Base-by-base conservation (phyloP, 2,329 filamentous ascomycete genomes). In the Calonectria hongkongensis region DNA sequence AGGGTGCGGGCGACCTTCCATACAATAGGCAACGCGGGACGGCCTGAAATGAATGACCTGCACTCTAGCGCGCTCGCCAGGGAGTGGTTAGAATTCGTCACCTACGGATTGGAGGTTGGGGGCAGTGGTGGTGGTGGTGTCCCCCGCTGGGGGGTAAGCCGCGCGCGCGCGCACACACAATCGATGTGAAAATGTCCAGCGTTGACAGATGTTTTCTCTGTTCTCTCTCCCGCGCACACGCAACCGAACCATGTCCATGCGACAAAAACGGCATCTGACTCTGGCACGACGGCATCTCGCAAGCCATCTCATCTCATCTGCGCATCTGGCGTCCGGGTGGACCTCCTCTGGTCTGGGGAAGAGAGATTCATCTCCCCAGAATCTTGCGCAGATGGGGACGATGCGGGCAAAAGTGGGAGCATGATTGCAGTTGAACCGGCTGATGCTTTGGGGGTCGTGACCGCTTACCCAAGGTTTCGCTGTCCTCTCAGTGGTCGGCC, bases 91-190 rank as follows among this genome's bases (percentile, higher is more conserved):
- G 39, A 39, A 60, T 41, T 39, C 21, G 54, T 41, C 54, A n/a
- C 33, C 6, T 39, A 21, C 33, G 47, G 63, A 41, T 50, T 62
- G 51, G 25, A 33, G 28, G 41, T 66, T 60, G 48, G 68, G 68
- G 68, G 68, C 25, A 43, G 47, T 28, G 30, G 30, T 30, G 30
- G 30, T 30, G 27, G 36, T 58, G 15, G 13, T 51, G 27, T 71
- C 69, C 69, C 68, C 69, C 69, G 69, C 69, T 71, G 64, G 69
- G 69, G 68, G 69, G 69, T 71, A 71, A 67, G 56, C 45, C 58
- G 45, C 21, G 25, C 27, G 27, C 58, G 45, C 21, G 25, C 27
- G 10, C 25, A 13, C 33, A 12, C 18, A 18, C n/a, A 9, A 21
- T 28, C 47, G 47, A 50, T 16, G 33, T 27, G 36, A 7, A 21